Base-by-base conservation (phyloP, 805 yeast species). In the Candida pseudofarinosa region DNA sequence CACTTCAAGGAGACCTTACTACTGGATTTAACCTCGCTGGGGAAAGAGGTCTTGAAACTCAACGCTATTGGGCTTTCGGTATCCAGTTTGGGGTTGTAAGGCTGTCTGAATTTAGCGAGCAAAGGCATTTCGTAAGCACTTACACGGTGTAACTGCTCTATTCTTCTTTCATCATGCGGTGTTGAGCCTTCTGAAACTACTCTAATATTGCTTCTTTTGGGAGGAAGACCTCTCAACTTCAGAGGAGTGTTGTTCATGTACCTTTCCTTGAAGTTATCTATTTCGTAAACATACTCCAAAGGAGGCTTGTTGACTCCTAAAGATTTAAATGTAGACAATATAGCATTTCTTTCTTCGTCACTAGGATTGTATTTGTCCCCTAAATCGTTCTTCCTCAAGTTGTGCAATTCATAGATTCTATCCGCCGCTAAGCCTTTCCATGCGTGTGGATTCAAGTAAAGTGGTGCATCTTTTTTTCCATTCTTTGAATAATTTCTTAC, bases 111-210 rank as follows among this genome's bases (percentile, higher is more conserved):
- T 61, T 88, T 81, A 34, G 83, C 81, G 49, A 93, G 73, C 43
- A 80, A 76, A 4, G 99, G 99, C 73, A 91, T 76, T 60, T 91
- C 98, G 65, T 84, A 91, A 0, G 97, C 97, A 8, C 95, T 88
- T 35, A 88, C 73, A 54, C 97, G 77, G 56, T 83, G 83, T 55
- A 83, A 80, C 49, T 85, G 79, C 52, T 95, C 81, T 52, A 79
- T 81, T 50, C 79, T 83, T 57, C 97, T 77, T 54, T 81, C 86
- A 39, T 67, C 59, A 46, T 67, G 71, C 2, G 69, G 67, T 12
- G 62, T 60, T n/a, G 51, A 48, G 15, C 74, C 74, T 36, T 56
- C 54, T 26, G 62, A 54, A 36, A 62, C 56, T 13, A 70, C 74
- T 18, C 57, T 52, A 19, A 62, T 57, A 43, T 67, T 69, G 48